phyloP scores from a whole-genome alignment of 306 rosid species.

The Betula pendula region DNA sequence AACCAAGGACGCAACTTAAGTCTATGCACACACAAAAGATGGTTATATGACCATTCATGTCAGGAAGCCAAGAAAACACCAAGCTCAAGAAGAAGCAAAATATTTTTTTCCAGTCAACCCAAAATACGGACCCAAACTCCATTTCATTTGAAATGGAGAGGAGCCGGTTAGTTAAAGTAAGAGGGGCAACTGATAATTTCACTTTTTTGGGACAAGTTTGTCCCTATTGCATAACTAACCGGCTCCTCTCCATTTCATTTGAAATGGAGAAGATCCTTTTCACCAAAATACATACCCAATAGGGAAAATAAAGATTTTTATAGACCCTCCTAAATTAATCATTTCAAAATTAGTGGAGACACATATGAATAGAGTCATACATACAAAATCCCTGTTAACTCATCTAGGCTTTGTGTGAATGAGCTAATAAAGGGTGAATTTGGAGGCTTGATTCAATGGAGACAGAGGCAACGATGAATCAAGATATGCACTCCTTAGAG shows the following conservation, averaged over 20 bases:
- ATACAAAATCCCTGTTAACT: not conserved
- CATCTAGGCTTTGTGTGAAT: not conserved
- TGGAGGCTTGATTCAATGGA: not conserved
- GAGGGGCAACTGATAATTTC: too few species aligned
- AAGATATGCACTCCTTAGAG: not conserved
- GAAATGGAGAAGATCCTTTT: too few species aligned
- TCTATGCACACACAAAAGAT: not conserved
- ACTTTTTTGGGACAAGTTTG: too few species aligned
- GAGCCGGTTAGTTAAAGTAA: too few species aligned
- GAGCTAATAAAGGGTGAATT: not conserved
- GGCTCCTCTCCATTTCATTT: too few species aligned
- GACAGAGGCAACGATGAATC: not conserved
- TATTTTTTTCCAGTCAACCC: slow-evolving; percentile 5
- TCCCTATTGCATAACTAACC: too few species aligned
- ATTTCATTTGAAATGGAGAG: too few species aligned
- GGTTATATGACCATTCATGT: slow-evolving; percentile 12
- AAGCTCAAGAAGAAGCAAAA: slow-evolving; percentile 17
- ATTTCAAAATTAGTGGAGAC: not conserved
- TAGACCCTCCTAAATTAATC: slow-evolving; percentile 3
- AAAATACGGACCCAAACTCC: too few species aligned
- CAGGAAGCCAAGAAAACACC: slow-evolving; percentile 2
- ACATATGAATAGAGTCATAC: not conserved
- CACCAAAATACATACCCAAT: slow-evolving; percentile 11
- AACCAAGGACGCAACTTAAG: not conserved
- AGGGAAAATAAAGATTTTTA: not conserved